phyloP scores from a whole-genome alignment of 2,329 filamentous ascomycete genomes.

The Sordariomycetes sp. region DNA sequence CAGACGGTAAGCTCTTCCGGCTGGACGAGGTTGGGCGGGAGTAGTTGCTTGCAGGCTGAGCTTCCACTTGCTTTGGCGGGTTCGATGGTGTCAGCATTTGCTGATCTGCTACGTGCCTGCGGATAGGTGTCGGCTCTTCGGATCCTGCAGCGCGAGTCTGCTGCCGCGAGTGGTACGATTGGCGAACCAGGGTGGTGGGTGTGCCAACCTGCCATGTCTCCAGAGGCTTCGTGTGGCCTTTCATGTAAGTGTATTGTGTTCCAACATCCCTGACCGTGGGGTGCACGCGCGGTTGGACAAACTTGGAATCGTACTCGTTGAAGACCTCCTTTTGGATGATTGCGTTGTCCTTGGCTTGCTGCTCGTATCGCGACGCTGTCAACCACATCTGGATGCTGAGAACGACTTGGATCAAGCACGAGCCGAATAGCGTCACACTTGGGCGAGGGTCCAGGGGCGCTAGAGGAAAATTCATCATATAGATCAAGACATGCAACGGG shows the following conservation, averaged over 20 bases:
- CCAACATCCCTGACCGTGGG: conserved; percentile 68
- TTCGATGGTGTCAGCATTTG: conserved; percentile 33
- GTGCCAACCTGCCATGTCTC: conserved; percentile 41
- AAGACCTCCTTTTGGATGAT: conserved; percentile 88
- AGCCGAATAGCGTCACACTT: conserved; percentile 77
- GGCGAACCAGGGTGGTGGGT: conserved; percentile 56
- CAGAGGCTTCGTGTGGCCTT: conserved; percentile 30
- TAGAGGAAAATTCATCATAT: conserved; percentile 80
- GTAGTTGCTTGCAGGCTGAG: conserved; percentile 18
- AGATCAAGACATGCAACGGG: conserved; percentile 84
- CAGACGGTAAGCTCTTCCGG: conserved; percentile 24
- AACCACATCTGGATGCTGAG: conserved; percentile 70
- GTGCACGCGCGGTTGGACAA: conserved; percentile 82
- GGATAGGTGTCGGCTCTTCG: conserved; percentile 32
- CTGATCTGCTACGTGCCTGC: conserved; percentile 27
- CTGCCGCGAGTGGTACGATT: conserved; percentile 70
- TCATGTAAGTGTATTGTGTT: conserved; percentile 70
- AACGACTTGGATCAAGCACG: conserved; percentile 64
- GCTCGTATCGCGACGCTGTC: conserved; percentile 65
- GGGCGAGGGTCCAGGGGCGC: conserved; percentile 66
- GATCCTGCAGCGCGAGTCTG: conserved; percentile 70
- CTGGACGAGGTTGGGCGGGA: conserved; percentile 8
- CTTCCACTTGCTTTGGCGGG: conserved; percentile 21
- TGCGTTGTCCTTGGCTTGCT: conserved; percentile 75
- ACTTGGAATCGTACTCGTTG: conserved; percentile 94